phyloP scores from a whole-genome alignment of 768 basidiomycete species.

The Agrocybe praecox region DNA sequence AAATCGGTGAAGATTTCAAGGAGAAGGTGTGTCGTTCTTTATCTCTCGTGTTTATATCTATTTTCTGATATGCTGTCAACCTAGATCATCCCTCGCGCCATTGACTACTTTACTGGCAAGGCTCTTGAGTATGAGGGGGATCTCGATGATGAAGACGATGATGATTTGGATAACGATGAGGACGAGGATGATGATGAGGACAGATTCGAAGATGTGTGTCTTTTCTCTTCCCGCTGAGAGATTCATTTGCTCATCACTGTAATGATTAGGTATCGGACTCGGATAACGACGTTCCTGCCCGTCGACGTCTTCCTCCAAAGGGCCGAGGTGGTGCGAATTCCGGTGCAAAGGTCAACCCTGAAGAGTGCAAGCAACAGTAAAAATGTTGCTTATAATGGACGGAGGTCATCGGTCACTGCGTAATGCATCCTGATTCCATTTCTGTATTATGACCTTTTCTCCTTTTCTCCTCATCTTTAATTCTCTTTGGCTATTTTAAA shows the following conservation, averaged over 20 bases:
- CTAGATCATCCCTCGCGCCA: constrained; percentile 90
- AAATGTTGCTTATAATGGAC: not conserved
- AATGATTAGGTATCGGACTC: constrained; percentile 68
- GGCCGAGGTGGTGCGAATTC: constrained; percentile 36
- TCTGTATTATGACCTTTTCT: not conserved
- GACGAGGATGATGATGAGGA: constrained; percentile 63
- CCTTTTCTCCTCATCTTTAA: not conserved
- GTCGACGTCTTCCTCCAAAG: constrained; percentile 61
- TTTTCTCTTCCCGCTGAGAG: constrained; percentile 6
- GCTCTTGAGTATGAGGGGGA: constrained; percentile 86
- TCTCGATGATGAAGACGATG: constrained; percentile 58
- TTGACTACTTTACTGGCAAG: constrained; percentile 98
- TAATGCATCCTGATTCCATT: not conserved
- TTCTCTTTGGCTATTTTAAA: not conserved
- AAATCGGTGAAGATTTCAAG: constrained; percentile 97
- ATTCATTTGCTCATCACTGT: not conserved
- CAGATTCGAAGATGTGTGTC: constrained; percentile 48
- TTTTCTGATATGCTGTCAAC: not conserved
- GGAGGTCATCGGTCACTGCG: not conserved
- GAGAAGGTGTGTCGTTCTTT: constrained; percentile 70
- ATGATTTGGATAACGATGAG: constrained; percentile 60
- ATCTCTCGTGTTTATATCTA: not conserved
- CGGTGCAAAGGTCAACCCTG: constrained; percentile 62
- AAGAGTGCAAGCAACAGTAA: constrained; percentile 94
- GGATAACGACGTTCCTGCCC: constrained; percentile 64